These are phyloP conservation scores for Cryptococcus sp. DNA, from an alignment of 1,284 basidiomycete genomes.

Conservation along the genomic window DNA sequence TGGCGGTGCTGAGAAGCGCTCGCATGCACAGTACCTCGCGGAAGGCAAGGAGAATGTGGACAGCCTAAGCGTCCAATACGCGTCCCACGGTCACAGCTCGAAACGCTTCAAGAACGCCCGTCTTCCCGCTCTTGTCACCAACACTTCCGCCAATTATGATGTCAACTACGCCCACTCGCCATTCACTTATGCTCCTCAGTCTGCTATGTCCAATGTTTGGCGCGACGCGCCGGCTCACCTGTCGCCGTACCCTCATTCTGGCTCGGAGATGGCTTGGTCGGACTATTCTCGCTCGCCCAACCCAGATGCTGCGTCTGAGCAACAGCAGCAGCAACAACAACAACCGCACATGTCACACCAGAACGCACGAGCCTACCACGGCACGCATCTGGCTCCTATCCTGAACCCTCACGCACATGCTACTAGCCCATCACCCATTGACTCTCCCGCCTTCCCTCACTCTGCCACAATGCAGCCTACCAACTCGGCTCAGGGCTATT, in stretches of 20 bases:
- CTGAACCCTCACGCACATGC: slow-evolving; percentile 16
- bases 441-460: slow-evolving; percentile 26
- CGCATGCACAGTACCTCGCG: slow-evolving; percentile 14
- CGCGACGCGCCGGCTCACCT: slow-evolving; percentile 21
- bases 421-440: slow-evolving; percentile 14
- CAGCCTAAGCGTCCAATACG: not conserved
- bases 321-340: slow-evolving; percentile 8
- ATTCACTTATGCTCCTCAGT: slow-evolving; percentile 24
- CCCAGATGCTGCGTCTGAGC: slow-evolving; percentile 11
- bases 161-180: slow-evolving; percentile 14
- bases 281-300: slow-evolving; percentile 35
- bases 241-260: slow-evolving; percentile 25
- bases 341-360: slow-evolving; percentile 5
- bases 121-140: slow-evolving; percentile 7
- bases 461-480: slow-evolving; percentile 19
- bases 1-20: slow-evolving; percentile 19
- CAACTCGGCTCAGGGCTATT: slow-evolving; percentile 12
- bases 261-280: slow-evolving; percentile 16
- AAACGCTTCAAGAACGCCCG: slow-evolving; percentile 11
- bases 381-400: slow-evolving; percentile 34
- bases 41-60: slow-evolving; percentile 36
- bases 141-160: slow-evolving; percentile 1
- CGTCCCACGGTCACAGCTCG: not conserved
- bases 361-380: slow-evolving; percentile 12
- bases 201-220: slow-evolving; percentile 10